Base-by-base conservation (phyloP, 495 filamentous ascomycete species). In the Annulohypoxylon stygium region DNA sequence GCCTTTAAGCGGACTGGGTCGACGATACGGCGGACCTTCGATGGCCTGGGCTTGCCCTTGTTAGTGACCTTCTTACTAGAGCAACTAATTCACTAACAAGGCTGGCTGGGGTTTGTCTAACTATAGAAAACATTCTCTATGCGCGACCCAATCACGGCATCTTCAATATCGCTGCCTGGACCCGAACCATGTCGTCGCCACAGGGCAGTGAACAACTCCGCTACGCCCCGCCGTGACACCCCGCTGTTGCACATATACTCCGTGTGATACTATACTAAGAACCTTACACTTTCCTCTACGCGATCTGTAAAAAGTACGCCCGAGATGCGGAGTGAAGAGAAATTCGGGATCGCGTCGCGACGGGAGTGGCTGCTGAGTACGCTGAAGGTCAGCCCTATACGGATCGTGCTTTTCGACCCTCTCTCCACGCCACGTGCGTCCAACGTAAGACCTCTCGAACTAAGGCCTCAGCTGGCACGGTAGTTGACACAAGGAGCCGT, bases 401-500 rank as follows among this genome's bases (percentile, higher is more conserved):
- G 65, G 61, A 41, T 54, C 25, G 2, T 62, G 66, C 57, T 6
- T 12, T 43, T 60, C 23, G 37, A n/a, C 57, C 8, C 64, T 43
- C 65, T 59, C 64, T 45, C 66, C 65, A 33, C 41, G 66, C 71
- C 71, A 73, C 70, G 70, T 73, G 70, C 47, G 61, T 64, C 65
- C 61, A 63, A 73, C 65, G 70, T 73, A 57, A 73, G 63, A 72
- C 58, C 33, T 23, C 39, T 30, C 26, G 16, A 26, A 25, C 68
- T 45, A 65, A 65, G 63, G 30, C 26, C 8, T 67, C 64, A 67
- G 64, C 64, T 67, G 54, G 55, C 25, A 7, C 58, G 63, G 69
- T 58, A 67, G 63, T 72, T 53, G 11, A 54, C 11, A 6, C 20
- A 50, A 18, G 47, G 20, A 59, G 55, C 57, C 23, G 50, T 65